Evolutionary conservation across 495 filamentous ascomycete species (phyloP).

Genomic region (Podospora tetraspora): DNA sequence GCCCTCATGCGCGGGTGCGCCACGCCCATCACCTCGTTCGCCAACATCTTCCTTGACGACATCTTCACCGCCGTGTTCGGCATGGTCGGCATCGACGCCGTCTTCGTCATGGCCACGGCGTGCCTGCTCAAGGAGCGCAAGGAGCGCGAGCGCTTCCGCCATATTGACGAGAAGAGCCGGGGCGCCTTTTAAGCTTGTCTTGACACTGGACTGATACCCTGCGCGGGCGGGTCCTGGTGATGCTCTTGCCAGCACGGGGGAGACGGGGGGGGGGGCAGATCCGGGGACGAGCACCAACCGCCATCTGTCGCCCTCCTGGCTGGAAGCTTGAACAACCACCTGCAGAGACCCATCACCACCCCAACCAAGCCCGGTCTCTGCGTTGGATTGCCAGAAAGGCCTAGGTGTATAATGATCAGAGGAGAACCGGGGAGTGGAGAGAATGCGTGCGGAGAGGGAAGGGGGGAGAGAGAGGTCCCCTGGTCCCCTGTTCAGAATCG

Average conservation of each 20-base stretch:
- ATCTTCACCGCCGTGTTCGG: constrained; percentile 74
- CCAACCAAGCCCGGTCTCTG: no score
- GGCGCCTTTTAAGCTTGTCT: constrained; percentile 30
- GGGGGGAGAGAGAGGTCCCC: not conserved
- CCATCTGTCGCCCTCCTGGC: no score
- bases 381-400: not conserved
- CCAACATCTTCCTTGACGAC: constrained; percentile 61
- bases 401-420: not conserved
- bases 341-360: no score
- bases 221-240: not conserved
- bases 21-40: constrained; percentile 54
- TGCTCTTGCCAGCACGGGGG: not conserved
- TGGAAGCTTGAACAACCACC: no score
- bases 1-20: constrained; percentile 62
- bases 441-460: not conserved
- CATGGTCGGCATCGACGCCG: constrained; percentile 61
- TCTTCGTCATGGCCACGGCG: constrained; percentile 59
- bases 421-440: not conserved
- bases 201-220: not conserved
- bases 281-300: no score
- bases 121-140: constrained; percentile 68
- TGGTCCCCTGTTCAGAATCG: not conserved
- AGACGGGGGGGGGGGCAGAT: not conserved
- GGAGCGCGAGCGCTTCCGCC: constrained; percentile 62
- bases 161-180: constrained; percentile 67